Percentiles rank a stretch among this genome's conserved stretches.
phyloP scores from a whole-genome alignment of 352 stramenopile species.

The Pythium brassicae region DNA sequence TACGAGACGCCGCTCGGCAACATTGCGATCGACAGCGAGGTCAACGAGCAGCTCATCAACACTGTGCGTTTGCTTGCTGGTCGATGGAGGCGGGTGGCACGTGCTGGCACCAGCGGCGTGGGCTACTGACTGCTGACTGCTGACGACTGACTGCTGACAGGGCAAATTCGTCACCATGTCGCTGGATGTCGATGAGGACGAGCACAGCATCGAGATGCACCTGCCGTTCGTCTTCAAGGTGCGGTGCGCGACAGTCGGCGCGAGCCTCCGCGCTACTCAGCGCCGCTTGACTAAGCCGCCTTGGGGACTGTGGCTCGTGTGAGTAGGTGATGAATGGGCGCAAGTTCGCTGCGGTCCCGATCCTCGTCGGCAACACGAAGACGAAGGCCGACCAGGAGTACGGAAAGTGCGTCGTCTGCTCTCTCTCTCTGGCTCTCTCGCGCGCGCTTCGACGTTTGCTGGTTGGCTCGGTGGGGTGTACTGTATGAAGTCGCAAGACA shows the following conservation, averaged over 20 bases:
- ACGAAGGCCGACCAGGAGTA: slow-evolving; percentile 79
- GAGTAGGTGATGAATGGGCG: slow-evolving; percentile 58
- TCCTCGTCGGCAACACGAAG: slow-evolving; percentile 95
- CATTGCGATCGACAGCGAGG: slow-evolving; percentile 86
- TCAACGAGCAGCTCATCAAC: slow-evolving; percentile 87
- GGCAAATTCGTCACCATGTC: slow-evolving; percentile 78
- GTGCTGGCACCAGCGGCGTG: not conserved
- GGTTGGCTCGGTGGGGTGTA: too few species aligned
- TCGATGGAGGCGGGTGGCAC: not conserved
- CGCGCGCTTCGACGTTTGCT: too few species aligned
- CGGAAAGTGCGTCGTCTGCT: slow-evolving; percentile 47
- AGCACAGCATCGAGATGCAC: slow-evolving; percentile 98
- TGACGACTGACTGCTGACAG: slow-evolving; percentile 21
- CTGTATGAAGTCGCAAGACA: not conserved
- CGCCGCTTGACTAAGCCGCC: not conserved
- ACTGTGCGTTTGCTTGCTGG: slow-evolving; percentile 32
- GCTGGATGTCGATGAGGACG: slow-evolving; percentile 90
- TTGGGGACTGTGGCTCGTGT: not conserved
- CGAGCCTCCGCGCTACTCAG: too few species aligned
- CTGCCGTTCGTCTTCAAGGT: slow-evolving; percentile 93
- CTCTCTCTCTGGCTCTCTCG: not conserved
- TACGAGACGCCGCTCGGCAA: slow-evolving; percentile 95
- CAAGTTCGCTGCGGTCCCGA: slow-evolving; percentile 90
- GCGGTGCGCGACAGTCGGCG: not conserved
- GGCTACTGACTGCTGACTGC: too few species aligned